A percentile compares a stretch with the other conserved stretches of the same genome.
phyloP scores from a whole-genome alignment of 2,329 filamentous ascomycete species.

The Bipolaris zeicola region DNA sequence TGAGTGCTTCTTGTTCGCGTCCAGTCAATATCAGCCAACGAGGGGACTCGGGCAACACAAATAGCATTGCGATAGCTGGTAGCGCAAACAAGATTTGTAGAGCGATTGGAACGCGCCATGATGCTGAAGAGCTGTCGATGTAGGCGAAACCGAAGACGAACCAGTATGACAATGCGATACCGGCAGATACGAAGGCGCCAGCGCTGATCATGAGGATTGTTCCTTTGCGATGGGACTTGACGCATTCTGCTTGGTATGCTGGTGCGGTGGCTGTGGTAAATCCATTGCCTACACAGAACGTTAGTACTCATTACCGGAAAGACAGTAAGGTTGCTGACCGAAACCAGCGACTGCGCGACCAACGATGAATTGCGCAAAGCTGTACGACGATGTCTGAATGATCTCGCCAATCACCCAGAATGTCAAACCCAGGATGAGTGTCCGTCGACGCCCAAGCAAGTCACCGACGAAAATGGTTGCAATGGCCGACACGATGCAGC shows the following conservation, averaged over 20 bases:
- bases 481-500: constrained; percentile 64
- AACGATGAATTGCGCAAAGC: constrained; percentile 57
- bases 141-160: constrained; percentile 60
- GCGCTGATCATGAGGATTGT: constrained; percentile 57
- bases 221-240: constrained; percentile 51
- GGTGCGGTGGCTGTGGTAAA: constrained; percentile 59
- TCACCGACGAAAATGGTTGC: constrained; percentile 58
- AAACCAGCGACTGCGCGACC: constrained; percentile 57
- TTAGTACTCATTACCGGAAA: background rate
- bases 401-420: constrained; percentile 58
- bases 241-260: constrained; percentile 59
- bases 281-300: constrained; percentile 51
- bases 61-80: constrained; percentile 58
- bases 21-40: constrained; percentile 64
- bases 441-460: constrained; percentile 55
- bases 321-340: constrained; percentile 44
- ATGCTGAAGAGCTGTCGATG: constrained; percentile 36
- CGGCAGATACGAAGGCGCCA: constrained; percentile 56
- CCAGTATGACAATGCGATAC: constrained; percentile 60
- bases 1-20: constrained; percentile 53
- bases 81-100: constrained; percentile 64
- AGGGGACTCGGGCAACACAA: constrained; percentile 62
- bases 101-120: constrained; percentile 62
- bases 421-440: constrained; percentile 55
- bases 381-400: constrained; percentile 55